Base-by-base conservation (phyloP, 139 green algal genomes). In the Nannochloris sp. region DNA sequence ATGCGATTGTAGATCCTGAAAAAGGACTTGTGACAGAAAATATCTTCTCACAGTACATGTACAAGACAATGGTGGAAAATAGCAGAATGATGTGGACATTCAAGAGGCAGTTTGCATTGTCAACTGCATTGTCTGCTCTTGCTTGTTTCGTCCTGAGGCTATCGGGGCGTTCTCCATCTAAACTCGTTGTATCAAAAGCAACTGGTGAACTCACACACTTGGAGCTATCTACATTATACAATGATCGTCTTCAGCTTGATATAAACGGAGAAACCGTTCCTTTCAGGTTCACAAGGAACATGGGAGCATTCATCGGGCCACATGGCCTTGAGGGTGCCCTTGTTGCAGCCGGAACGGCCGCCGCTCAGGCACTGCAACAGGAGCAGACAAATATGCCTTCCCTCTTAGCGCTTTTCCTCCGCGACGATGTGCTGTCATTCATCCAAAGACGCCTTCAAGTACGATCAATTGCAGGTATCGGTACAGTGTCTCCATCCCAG, bases 251-350 rank as follows among this genome's bases (percentile, higher is more conserved):
- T 6, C 61, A 82, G 59, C 67, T 91, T 62, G 81, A 89, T 61
- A 72, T 67, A 50, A 78, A 79, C 25, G 66, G 71, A 13, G 92
- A 96, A 74, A 76, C 83, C 3, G 92, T 98, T 48, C 93, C 93
- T 6, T 98, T 97, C 84, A 82, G 93, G 20, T 82, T 99, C 10
- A 99, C 93, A 0, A 82, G 93, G 68, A 99, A 98, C 86, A 82
- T 99, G 69, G 49, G 70, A 50, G 83, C 79, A 30, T 97, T 96
- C 75, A 95, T 98, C 74, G 96, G 87, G 6, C 75, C 81, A 2
- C 97, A 97, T 70, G 90, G 93, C 44, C 84, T 97, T 56, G 91
- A 97, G 58, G 85, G 87, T 44, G 66, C 86, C 29, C 85, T 95
- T 44, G 62, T 87, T 2, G 75, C 79, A 20, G 69, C 81, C 51